Evolutionary conservation across 2,329 filamentous ascomycete genomes (phyloP).

Genomic region (Amauroascus niger): DNA sequence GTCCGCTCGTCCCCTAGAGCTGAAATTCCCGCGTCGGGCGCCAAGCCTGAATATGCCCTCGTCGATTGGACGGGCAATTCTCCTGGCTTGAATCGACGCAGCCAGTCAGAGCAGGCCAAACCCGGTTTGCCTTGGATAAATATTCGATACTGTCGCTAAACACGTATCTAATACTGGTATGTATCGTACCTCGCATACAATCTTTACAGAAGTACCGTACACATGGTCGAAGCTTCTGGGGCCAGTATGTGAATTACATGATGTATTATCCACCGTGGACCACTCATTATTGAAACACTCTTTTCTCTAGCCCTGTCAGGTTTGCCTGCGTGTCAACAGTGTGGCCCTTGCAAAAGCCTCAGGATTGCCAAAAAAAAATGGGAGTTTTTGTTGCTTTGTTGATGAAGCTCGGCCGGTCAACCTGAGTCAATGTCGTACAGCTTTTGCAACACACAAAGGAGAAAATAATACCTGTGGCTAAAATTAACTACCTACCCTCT

Average conservation of each 20-base stretch:
- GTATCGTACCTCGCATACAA: background rate
- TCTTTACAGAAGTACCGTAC: too few relatives aligned
- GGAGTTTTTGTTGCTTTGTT: background rate
- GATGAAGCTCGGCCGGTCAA: background rate
- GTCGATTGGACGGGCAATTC: background rate
- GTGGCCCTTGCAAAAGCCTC: too few relatives aligned
- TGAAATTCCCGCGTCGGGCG: background rate
- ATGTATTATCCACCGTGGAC: background rate
- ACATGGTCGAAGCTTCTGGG: background rate
- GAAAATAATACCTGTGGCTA: background rate
- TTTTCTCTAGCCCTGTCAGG: too few relatives aligned
- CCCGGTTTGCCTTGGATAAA: background rate
- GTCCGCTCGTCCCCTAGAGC: background rate
- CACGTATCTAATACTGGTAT: too few relatives aligned
- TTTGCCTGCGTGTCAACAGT: too few relatives aligned
- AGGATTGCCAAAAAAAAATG: too few relatives aligned
- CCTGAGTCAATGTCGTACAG: background rate
- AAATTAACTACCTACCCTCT: background rate
- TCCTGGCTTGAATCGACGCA: background rate
- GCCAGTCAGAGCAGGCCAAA: background rate
- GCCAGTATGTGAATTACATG: background rate
- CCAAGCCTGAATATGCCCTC: background rate
- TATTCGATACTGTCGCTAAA: too few relatives aligned
- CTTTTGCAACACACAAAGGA: background rate
- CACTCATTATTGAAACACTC: conserved; percentile 1